Evolutionary conservation across 768 basidiomycete genomes (phyloP).

Genomic region (Kondoa subrosea): DNA sequence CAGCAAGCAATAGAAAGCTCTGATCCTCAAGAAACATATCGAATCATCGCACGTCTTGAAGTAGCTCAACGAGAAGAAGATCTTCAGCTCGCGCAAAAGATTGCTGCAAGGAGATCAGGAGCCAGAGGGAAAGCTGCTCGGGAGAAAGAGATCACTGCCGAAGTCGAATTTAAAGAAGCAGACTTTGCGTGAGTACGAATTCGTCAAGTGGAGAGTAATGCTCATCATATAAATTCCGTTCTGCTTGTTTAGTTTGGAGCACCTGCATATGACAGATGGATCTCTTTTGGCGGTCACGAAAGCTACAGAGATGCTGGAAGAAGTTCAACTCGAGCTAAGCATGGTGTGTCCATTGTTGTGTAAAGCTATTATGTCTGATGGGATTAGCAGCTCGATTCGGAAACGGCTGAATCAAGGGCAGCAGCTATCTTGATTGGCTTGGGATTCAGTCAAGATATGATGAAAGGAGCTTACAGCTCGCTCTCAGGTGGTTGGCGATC

Average conservation of each 20-base stretch:
- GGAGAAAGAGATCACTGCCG: slow-evolving; percentile 39
- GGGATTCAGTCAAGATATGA: slow-evolving; percentile 40
- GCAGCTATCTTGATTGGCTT: slow-evolving; percentile 43
- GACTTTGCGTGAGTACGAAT: slow-evolving; percentile 27
- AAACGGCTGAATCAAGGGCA: slow-evolving; percentile 34
- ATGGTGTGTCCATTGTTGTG: slow-evolving; percentile 24
- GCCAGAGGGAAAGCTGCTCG: slow-evolving; percentile 35
- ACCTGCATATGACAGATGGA: slow-evolving; percentile 14
- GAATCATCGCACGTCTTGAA: neutral
- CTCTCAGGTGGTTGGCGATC: slow-evolving; percentile 54
- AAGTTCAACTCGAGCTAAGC: slow-evolving; percentile 28
- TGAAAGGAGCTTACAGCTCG: slow-evolving; percentile 33
- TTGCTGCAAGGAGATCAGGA: slow-evolving; percentile 27
- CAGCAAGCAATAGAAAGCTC: neutral
- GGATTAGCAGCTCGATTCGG: slow-evolving; percentile 24
- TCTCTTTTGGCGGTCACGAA: slow-evolving; percentile 12
- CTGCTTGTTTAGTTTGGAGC: neutral
- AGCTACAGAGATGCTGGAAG: slow-evolving; percentile 26
- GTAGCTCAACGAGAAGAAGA: neutral
- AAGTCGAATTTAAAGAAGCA: slow-evolving; percentile 35
- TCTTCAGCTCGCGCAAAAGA: slow-evolving; percentile 19
- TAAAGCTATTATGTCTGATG: neutral
- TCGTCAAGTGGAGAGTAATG: neutral
- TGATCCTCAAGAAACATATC: neutral
- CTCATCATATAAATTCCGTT: neutral